Base-by-base conservation (phyloP, 148 eudicot species). In the Nepenthes mirabilis region DNA sequence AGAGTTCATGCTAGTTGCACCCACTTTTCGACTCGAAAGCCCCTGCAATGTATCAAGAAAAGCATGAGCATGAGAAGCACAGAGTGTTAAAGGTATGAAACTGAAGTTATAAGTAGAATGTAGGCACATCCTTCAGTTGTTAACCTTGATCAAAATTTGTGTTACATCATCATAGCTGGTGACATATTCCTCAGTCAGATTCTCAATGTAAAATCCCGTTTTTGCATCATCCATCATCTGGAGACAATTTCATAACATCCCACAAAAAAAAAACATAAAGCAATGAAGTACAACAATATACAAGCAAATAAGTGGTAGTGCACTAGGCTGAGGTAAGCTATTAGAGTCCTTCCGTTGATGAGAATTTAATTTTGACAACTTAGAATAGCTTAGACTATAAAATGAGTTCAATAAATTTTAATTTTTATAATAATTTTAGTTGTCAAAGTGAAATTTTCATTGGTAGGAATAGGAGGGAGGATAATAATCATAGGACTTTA, bases 121-220 rank as follows among this genome's bases (percentile, higher is more conserved):
- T 10, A 35, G 7, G 10, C 3, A 55, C 14, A 37, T 9, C 35
- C 9, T 65, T 37, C 14, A 37, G 37, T 35, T 34, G 62, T 56
- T 70, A 23, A 85, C 97, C 97, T 87, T 91, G 47, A 87, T 76
- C 65, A 94, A 47, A 69, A 89, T 74, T 72, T 94, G 99, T 34
- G 91, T 81, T 32, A 94, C 79, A 63, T 89, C 95, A 68, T 89
- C 97, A 62, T 78, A 86, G 72, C 90, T 74, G 53, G 77, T 76
- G 51, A 94, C 95, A 65, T 84, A 89, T 66, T 89, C 99, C 80
- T 94, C 99, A n/a, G 86, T 82, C 79, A 94, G 70, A 65, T 86
- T 89, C 74, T 88, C 97, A 33, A 94, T 80, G 72, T 84, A 81
- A 66, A 86, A 80, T 68, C 90, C 95, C 76, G 67, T 77, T 76